A percentile compares a stretch with the other conserved stretches of the same genome.
Conservation (phyloP, 768 basidiomycete species). For the Kwoniella newhampshirensis region DNA sequence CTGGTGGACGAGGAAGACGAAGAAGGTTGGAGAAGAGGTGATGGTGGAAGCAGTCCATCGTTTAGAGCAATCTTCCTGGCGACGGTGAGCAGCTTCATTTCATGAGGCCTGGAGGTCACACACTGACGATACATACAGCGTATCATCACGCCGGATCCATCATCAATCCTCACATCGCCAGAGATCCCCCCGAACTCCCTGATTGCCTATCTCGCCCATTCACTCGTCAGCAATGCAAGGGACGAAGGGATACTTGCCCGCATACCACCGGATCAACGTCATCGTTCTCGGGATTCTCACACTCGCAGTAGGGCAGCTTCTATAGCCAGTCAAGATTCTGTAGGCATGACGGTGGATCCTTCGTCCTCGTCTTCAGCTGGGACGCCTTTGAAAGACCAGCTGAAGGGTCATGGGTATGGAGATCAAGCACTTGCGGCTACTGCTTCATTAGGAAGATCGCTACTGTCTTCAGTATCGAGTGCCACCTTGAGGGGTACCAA, state of each 20-base stretch:
- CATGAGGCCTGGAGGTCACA: no score
- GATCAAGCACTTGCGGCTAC: conserved; percentile 47
- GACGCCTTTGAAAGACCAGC: conserved; percentile 1
- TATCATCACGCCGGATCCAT: conserved; percentile 47
- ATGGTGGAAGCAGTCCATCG: conserved; percentile 46
- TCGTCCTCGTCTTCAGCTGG: neutral
- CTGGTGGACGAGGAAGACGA: conserved; percentile 30
- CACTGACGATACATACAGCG: conserved; percentile 28
- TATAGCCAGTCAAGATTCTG: conserved; percentile 24
- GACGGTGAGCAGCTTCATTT: conserved; percentile 36
- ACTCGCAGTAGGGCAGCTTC: conserved; percentile 33
- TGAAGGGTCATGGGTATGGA: conserved; percentile 26
- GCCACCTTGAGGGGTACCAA: conserved; percentile 26
- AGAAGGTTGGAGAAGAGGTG: conserved; percentile 35
- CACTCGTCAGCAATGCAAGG: conserved; percentile 39
- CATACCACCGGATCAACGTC: conserved; percentile 25
- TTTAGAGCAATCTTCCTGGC: conserved; percentile 48
- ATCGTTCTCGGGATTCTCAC: conserved; percentile 18
- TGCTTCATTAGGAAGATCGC: conserved; percentile 34
- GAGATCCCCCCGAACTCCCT: conserved; percentile 36
- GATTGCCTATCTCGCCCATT: conserved; percentile 46
- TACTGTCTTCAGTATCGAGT: conserved; percentile 35
- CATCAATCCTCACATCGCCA: conserved; percentile 33
- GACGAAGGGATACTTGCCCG: conserved; percentile 36
- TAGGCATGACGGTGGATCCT: neutral